Evolutionary conservation across 108 stramenopile species (phyloP), one percentile per base, ranked within the genome.

Genomic region (Craspedostauros australis): DNA sequence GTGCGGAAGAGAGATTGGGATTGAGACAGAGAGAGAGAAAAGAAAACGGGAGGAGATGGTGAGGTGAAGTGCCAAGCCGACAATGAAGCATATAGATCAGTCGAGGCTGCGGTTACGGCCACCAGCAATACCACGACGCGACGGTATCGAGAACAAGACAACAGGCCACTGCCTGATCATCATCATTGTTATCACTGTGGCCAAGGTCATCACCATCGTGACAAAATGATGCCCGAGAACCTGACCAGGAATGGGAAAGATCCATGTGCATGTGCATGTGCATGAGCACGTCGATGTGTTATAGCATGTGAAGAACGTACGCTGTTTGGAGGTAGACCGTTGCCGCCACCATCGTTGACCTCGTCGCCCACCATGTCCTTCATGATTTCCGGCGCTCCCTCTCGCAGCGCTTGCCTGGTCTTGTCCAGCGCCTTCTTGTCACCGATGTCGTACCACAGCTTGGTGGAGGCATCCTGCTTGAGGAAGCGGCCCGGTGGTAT

Each of bases 391-490:
- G 84, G 86, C 24, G 84, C 86, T 32, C 91, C 91, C 59, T 93
- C 92, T 60, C 87, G 48, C 30, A 93, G 54, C 2, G 86, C 84
- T 65, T 93, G 91, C 26, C 85, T 47, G 0, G 91, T 93, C 60
- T 93, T 93, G 52, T 93, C 87, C 19, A 86, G 41, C 1, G 82
- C 83, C 43, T 88, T 84, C 77, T 93, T 89, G 36, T 93, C 88
- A 18, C 86, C 92, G 40, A 93, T 85, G 31, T 93, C 92, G 54
- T 70, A 62, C 87, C 84, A 93, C 11, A 90, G 42, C 37, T 89
- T 87, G 4, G 86, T 75, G n/a, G 57, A 40, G 18, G 54, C 46
- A 73, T 86, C 84, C 61, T 91, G 90, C 43, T 89, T 89, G 27
- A 89, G 79, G 51, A 89, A 93, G 30, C 86, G 63, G n/a, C 88